Evolutionary conservation across 2,329 filamentous ascomycete species (phyloP), one percentile per base, ranked within the genome.

Genomic region (Neonectria punicea): DNA sequence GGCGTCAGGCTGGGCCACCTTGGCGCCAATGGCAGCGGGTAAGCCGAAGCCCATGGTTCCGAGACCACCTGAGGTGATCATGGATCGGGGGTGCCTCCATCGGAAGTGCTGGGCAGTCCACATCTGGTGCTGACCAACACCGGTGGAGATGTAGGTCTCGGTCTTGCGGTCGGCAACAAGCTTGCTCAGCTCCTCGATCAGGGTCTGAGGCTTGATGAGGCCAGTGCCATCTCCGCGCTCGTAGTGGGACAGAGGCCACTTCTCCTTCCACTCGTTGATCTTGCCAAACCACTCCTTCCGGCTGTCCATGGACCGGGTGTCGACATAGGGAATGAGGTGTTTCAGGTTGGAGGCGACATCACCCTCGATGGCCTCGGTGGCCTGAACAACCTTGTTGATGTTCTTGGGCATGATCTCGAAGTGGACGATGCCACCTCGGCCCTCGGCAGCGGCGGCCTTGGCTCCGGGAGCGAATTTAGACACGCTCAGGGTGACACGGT

Each of bases 361-460:
- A 64, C 96, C 96, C 82, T 97, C 95, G 18, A 98, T 91, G 50
- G 96, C 95, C 82, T 98, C 94, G 46, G 93, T 98, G 8, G 95
- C 94, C 82, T 98, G 93, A 14, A 99, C 92, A 46, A 98, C 94
- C 87, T 98, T 99, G 89, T 98, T 98, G 84, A 98, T 98, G 85
- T 99, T 98, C 90, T 99, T 99, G 74, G 96, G 95, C 91, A 98
- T 92, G 75, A 99, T 95, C 79, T 98, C 95, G 76, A 98, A 98
- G 81, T 99, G 95, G 16, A 98, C 88, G 74, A 99, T 98, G 76
- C 96, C 96, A 74, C 96, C 96, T 67, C 94, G 92, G 58, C 90
- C 90, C 82, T 97, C 93, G 11, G 87, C 85, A 5, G 93, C 95
- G 0, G 96, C 96, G 14, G 89, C 88, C 82, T 92, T 96, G 49